A percentile compares a stretch with the other conserved stretches of the same genome.
These are phyloP conservation scores for Xanthoconium separans DNA, from an alignment of 1,284 basidiomycete species.

Conservation along the genomic window DNA sequence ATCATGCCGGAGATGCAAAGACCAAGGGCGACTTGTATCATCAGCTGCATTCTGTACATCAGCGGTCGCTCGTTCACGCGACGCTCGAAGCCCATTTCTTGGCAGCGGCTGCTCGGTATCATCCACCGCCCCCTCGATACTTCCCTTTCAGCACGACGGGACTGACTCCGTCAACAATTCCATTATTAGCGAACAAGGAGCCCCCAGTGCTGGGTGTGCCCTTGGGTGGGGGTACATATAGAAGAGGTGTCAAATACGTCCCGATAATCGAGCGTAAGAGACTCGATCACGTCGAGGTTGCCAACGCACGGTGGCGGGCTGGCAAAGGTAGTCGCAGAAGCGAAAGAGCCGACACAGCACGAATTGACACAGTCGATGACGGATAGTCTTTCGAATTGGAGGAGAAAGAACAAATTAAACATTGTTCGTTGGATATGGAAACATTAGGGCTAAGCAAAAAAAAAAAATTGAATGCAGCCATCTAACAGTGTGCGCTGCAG, in stretches of 20 bases:
- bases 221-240: constrained; percentile 71
- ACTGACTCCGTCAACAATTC: constrained; percentile 24
- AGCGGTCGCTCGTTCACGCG: constrained; percentile 57
- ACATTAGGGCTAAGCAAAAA: constrained; percentile 24
- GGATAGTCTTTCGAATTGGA: constrained; percentile 7
- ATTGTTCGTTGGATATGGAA: constrained; percentile 13
- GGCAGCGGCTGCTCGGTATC: constrained; percentile 48
- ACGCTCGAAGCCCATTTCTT: constrained; percentile 66
- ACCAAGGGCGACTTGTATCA: constrained; percentile 44
- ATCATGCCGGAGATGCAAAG: constrained; percentile 30
- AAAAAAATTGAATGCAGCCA: constrained; percentile 14
- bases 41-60: constrained; percentile 57
- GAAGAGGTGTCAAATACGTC: constrained; percentile 61
- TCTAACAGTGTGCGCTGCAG: constrained; percentile 12
- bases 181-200: constrained; percentile 23
- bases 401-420: constrained; percentile 17
- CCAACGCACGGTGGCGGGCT: constrained; percentile 76
- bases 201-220: constrained; percentile 52
- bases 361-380: background rate
- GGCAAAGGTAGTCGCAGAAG: constrained; percentile 51
- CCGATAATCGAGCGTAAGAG: constrained; percentile 66
- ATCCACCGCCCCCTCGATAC: constrained; percentile 36
- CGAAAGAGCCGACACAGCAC: constrained; percentile 1
- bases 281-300: constrained; percentile 66
- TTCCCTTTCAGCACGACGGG: constrained; percentile 36